Evolutionary conservation across 2,329 filamentous ascomycete genomes (phyloP).

Genomic region (Stachybotrys elegans): DNA sequence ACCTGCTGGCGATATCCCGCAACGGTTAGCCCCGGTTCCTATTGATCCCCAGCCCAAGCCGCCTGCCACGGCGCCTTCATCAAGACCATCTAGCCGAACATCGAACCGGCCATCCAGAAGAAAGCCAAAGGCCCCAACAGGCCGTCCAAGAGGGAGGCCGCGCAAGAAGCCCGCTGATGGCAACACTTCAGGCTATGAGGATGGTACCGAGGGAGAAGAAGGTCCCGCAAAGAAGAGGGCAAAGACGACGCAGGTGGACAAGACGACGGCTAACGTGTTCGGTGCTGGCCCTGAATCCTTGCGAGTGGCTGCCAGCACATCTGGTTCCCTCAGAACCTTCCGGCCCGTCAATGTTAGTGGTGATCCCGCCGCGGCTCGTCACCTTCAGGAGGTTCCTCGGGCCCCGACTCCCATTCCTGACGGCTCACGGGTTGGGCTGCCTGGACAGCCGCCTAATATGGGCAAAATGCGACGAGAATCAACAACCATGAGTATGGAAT

Average conservation of each 20-base stretch:
- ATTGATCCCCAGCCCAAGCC: constrained; percentile 17
- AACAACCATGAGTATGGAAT: constrained; percentile 48
- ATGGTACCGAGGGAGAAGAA: constrained; percentile 57
- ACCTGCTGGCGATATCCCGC: constrained; percentile 7
- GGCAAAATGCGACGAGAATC: constrained; percentile 54
- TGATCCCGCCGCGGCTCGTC: constrained; percentile 37
- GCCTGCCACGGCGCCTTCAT: constrained; percentile 27
- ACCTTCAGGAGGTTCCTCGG: constrained; percentile 68
- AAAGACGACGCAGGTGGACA: constrained; percentile 68
- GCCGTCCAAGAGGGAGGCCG: constrained; percentile 51
- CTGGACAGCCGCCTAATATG: constrained; percentile 24
- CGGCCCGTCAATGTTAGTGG: constrained; percentile 60
- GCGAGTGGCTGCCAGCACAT: constrained; percentile 84
- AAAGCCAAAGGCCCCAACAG: constrained; percentile 41
- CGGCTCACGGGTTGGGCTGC: constrained; percentile 20
- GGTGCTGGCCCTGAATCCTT: constrained; percentile 73
- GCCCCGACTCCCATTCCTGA: constrained; percentile 72
- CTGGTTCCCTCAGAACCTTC: constrained; percentile 80
- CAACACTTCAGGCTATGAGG: constrained; percentile 71
- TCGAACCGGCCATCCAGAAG: constrained; percentile 37
- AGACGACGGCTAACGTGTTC: constrained; percentile 67
- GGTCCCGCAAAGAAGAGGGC: constrained; percentile 62
- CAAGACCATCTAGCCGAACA: constrained; percentile 56
- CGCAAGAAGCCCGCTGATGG: constrained; percentile 52
- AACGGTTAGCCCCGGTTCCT: constrained; percentile 29